A percentile compares a stretch with the other conserved stretches of the same genome.
phyloP scores from a whole-genome alignment of 331 rosid species.

The Erythrophleum ivorense region DNA sequence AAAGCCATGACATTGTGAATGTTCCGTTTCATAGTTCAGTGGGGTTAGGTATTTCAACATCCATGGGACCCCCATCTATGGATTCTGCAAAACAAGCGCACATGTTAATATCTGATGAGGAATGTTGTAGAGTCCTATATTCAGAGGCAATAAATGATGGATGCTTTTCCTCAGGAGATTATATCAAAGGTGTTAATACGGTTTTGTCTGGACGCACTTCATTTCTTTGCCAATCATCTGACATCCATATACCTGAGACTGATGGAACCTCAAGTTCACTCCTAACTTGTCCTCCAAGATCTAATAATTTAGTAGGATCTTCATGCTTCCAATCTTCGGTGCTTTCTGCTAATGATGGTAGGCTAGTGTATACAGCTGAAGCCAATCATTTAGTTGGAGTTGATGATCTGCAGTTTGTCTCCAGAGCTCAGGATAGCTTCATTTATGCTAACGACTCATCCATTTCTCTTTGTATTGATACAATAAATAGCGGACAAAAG shows the following conservation, averaged over 20 bases:
- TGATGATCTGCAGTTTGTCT: conserved; percentile 63
- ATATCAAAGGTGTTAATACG: conserved; percentile 38
- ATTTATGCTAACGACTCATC: conserved; percentile 57
- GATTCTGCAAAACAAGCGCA: conserved; percentile 55
- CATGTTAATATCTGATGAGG: conserved; percentile 77
- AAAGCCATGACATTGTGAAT: conserved; percentile 49
- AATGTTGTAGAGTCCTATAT: conserved; percentile 81
- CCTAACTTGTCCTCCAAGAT: conserved; percentile 40
- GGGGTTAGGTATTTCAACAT: conserved; percentile 47
- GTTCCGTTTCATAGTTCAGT: conserved; percentile 56
- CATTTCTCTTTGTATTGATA: conserved; percentile 38
- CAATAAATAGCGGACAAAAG: conserved; percentile 41
- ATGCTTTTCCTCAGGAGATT: conserved; percentile 58
- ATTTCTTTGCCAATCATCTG: conserved; percentile 54
- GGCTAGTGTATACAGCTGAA: conserved; percentile 49
- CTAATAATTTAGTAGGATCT: conserved; percentile 43
- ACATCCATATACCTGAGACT: conserved; percentile 44
- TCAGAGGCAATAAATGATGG: conserved; percentile 64
- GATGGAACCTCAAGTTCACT: conserved; percentile 42
- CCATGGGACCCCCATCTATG: conserved; percentile 46
- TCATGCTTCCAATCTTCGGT: conserved; percentile 51
- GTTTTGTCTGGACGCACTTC: conserved; percentile 56
- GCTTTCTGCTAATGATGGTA: conserved; percentile 56
- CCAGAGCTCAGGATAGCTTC: conserved; percentile 55
- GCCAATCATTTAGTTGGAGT: conserved; percentile 55